These are phyloP conservation scores for Daldinia loculata DNA, from an alignment of 495 filamentous ascomycete genomes.

Conservation along the genomic window DNA sequence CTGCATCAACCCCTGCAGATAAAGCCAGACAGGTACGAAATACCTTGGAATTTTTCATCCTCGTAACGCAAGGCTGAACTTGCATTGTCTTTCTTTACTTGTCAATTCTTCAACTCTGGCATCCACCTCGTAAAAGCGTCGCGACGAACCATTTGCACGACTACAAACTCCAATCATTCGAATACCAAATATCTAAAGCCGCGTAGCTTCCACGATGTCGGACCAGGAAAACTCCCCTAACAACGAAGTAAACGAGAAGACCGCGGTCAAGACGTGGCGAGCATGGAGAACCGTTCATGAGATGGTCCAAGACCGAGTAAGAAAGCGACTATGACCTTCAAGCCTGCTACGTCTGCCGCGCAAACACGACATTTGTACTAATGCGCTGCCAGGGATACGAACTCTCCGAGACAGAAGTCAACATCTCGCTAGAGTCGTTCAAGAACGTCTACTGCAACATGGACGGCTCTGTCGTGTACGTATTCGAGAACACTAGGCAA, in stretches of 20 bases:
- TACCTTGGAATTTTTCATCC: slow-evolving; percentile 43
- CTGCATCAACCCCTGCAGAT: slow-evolving; percentile 23
- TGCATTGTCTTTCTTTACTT: slow-evolving; percentile 29
- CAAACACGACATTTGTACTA: slow-evolving; percentile 21
- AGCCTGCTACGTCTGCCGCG: neutral
- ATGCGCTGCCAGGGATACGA: slow-evolving; percentile 80
- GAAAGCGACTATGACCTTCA: slow-evolving; percentile 34
- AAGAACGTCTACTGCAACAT: slow-evolving; percentile 67
- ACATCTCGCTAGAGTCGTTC: slow-evolving; percentile 82
- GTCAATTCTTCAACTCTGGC: slow-evolving; percentile 18
- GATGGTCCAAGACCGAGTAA: slow-evolving; percentile 84
- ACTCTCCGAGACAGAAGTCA: slow-evolving; percentile 85
- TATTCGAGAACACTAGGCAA: slow-evolving; percentile 10
- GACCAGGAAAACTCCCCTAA: slow-evolving; percentile 58
- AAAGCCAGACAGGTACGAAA: slow-evolving; percentile 18
- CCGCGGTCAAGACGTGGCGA: slow-evolving; percentile 81
- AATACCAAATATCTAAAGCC: slow-evolving; percentile 12
- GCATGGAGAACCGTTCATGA: slow-evolving; percentile 87
- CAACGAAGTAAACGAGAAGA: slow-evolving; percentile 66
- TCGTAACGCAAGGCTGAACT: slow-evolving; percentile 42
- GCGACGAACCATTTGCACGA: neutral
- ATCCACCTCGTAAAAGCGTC: neutral
- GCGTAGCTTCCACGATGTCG: slow-evolving; percentile 54
- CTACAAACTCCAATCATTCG: neutral
- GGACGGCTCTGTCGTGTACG: slow-evolving; percentile 77